A percentile compares a stretch with the other conserved stretches of the same genome.
Conservation (phyloP, 768 basidiomycete species). For the Kondoa subrosea region DNA sequence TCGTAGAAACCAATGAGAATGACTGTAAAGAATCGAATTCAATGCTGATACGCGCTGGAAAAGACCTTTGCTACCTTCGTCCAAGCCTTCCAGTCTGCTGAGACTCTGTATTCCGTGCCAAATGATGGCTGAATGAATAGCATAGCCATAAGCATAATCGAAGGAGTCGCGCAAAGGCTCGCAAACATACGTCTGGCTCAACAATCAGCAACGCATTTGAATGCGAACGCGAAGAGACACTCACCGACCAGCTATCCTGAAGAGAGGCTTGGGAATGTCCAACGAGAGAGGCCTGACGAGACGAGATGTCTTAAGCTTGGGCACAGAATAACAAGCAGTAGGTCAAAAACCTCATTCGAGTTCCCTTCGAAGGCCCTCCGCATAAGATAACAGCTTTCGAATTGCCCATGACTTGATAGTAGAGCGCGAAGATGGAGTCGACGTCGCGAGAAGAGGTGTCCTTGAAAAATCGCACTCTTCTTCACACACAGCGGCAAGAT, state of each 20-base stretch:
- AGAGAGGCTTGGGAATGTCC: constrained; percentile 32
- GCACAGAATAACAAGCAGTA: not conserved
- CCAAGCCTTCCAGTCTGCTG: constrained; percentile 32
- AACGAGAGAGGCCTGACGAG: constrained; percentile 18
- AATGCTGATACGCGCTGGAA: not conserved
- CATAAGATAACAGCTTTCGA: not conserved
- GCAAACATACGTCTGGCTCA: too few species aligned
- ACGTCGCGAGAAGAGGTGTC: not conserved
- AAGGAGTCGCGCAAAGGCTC: too few species aligned
- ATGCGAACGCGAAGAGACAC: too few species aligned
- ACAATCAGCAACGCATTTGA: too few species aligned
- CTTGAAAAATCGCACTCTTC: too few species aligned
- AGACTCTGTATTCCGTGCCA: constrained; percentile 37
- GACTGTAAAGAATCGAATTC: constrained; percentile 17
- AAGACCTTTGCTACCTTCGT: constrained; percentile 25
- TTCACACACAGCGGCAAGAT: too few species aligned
- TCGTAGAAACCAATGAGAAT: constrained; percentile 37
- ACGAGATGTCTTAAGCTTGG: constrained; percentile 4
- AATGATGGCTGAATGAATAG: constrained; percentile 35
- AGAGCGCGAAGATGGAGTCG: not conserved
- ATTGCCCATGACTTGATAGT: too few species aligned
- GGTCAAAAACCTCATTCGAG: not conserved
- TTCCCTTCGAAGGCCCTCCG: constrained; percentile 7
- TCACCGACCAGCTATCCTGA: constrained; percentile 34
- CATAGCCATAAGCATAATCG: too few species aligned